Evolutionary conservation across 2,329 filamentous ascomycete genomes (phyloP), one percentile per base, ranked within the genome.

Genomic region (Trichoderma sp.): DNA sequence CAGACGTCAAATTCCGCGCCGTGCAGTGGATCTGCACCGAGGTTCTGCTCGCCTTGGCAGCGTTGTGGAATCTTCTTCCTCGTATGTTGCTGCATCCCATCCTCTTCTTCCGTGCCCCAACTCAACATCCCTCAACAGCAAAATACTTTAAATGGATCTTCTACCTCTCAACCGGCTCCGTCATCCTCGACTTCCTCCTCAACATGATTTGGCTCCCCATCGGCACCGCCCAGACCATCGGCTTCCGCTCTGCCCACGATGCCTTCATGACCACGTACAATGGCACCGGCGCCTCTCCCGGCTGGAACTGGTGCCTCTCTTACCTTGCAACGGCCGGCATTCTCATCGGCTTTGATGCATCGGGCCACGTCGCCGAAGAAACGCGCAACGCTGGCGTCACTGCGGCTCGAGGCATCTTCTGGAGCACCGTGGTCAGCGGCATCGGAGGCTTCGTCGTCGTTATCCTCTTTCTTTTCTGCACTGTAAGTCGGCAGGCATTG

Each of bases 231-330:
- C 81, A 85, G 67, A 86, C 84, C 0, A 84, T 83, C 74, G 87
- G 87, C 2, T 89, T 89, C 76, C 83, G 86, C n/a, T 81, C 84
- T 1, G 81, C 87, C 0, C 80, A 86, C 43, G 86, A 87, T 69
- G 86, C 86, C 10, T 89, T 89, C 74, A 85, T 87, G 78, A 83
- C 85, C 14, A 88, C 86, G 0, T 87, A 87, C 74, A 89, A 89
- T 68, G 84, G 83, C 1, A 86, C 84, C 13, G 84, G 84, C 13
- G 84, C 84, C 1, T 85, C 86, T 0, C 79, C 82, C 1, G 86
- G 83, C 3, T 89, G 87, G 86, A 89, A 89, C 73, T 89, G 86
- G 87, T 88, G 86, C 77, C 80, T 89, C 4, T 87, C 85, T 4
- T 89, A 86, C 75, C 83, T 87, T 30, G 86, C 86, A 1, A 89